These are phyloP conservation scores for Vaccinium corymbosum DNA, from an alignment of 148 eudicot genomes.

Conservation along the genomic window DNA sequence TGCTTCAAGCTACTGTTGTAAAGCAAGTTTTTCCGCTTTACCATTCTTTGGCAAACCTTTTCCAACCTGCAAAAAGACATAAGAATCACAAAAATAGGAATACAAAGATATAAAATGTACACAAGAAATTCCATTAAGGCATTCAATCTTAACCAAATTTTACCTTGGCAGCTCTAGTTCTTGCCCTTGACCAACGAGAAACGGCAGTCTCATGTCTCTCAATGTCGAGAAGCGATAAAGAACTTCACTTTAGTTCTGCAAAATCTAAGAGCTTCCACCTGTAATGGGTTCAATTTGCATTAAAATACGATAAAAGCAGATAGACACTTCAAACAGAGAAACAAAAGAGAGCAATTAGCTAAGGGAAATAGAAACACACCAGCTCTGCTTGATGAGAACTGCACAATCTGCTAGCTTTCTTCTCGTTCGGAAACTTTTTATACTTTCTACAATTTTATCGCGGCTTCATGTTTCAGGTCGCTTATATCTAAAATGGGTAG, in stretches of 20 bases:
- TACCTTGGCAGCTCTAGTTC: conserved; percentile 96
- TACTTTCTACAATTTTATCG: conserved; percentile 87
- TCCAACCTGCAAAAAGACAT: conserved; percentile 59
- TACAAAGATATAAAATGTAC: background rate
- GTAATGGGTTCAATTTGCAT: background rate
- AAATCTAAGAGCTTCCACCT: conserved; percentile 97
- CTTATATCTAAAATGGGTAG: conserved; percentile 24
- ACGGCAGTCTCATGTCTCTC: conserved; percentile 88
- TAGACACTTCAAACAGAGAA: background rate
- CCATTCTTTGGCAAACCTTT: conserved; percentile 78
- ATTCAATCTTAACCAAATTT: conserved; percentile 12
- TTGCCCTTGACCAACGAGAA: conserved; percentile 95
- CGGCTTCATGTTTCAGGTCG: conserved; percentile 78
- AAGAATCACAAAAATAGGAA: conserved; percentile 12
- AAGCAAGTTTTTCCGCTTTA: conserved; percentile 86
- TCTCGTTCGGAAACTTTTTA: conserved; percentile 83
- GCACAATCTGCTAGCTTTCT: conserved; percentile 98
- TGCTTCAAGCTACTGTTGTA: conserved; percentile 97
- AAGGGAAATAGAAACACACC: conserved; percentile 32
- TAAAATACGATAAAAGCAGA: background rate
- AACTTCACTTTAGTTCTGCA: conserved; percentile 83
- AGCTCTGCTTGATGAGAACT: conserved; percentile 87
- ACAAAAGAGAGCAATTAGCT: background rate
- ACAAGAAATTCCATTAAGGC: background rate
- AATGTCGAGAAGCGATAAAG: conserved; percentile 79